Evolutionary conservation across 164 flowering plant genomes (phyloP).

Genomic region (Buxus sempervirens): DNA sequence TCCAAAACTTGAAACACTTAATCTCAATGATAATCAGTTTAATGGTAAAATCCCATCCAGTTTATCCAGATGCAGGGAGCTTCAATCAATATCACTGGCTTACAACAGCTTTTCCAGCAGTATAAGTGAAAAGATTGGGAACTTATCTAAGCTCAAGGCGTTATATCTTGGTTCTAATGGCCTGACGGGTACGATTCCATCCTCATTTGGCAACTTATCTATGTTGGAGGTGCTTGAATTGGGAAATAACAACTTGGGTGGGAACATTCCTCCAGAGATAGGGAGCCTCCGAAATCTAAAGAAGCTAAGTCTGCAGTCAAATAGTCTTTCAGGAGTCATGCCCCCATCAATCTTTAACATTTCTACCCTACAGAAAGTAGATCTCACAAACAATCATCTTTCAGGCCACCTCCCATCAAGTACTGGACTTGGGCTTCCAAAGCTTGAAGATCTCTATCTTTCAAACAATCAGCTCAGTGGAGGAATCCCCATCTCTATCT

Average conservation of each 20-base stretch:
- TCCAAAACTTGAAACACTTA: not conserved
- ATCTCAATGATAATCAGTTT: not conserved
- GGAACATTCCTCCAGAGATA: conserved; percentile 16
- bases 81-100: not conserved
- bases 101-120: not conserved
- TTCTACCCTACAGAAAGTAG: conserved; percentile 9
- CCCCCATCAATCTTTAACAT: conserved; percentile 20
- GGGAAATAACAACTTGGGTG: conserved; percentile 5
- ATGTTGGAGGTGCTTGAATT: conserved; percentile 7
- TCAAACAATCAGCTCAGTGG: conserved; percentile 13
- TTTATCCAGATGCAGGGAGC: not conserved
- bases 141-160: not conserved
- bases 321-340: conserved; percentile 15
- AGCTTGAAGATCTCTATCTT: conserved; percentile 7
- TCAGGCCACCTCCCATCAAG: conserved; percentile 15
- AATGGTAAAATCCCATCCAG: not conserved
- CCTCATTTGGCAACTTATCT: conserved; percentile 7
- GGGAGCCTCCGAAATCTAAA: conserved; percentile 15
- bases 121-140: not conserved
- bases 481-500: conserved; percentile 14
- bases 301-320: conserved; percentile 2
- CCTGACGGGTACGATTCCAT: conserved; percentile 12
- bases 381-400: conserved; percentile 14
- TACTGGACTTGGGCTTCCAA: conserved; percentile 4
- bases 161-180: conserved; percentile 1